Evolutionary conservation across 768 basidiomycete species (phyloP), one percentile per base, ranked within the genome.

Genomic region (Cystofilobasidium bisporidii): DNA sequence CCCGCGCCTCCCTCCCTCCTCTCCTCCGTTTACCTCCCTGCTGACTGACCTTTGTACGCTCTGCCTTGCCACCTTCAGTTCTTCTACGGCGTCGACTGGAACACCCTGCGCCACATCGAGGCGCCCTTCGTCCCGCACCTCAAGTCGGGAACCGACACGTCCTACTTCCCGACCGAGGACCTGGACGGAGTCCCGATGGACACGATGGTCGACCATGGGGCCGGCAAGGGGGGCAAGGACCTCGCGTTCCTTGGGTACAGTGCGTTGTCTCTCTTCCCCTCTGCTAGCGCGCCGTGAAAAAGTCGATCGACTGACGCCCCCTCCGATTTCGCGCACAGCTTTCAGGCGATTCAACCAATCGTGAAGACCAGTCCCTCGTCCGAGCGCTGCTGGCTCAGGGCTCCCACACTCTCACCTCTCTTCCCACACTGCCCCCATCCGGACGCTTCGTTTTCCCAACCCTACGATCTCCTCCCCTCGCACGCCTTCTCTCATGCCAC

Each of bases 141-240:
- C 38, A 84, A 87, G 47, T 92, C 89, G 11, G 88, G 93, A 74
- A 93, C 91, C 41, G 93, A 97, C 72, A 96, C 93, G 1, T 92
- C 91, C n/a, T 96, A 96, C 79, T 96, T 96, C 83, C 93, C 93
- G 0, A 92, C 88, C 2, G 91, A 96, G 69, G 91, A 94, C 72
- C 82, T 93, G 64, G 89, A 93, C 65, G 88, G 91, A 77, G 86
- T 77, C 17, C 78, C 81, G 0, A 56, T 56, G 53, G 83, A 84
- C 36, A 78, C 81, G 63, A 79, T 81, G 12, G 75, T 75, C 4
- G 81, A 82, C 64, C 53, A 55, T 32, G 45, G 50, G 15, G 67
- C 55, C 15, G 74, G 74, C 20, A 80, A 78, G 20, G 78, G 81
- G 26, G 81, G 79, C 75, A 84, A 82, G 74, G 83, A 84, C 71